These are phyloP conservation scores for Umbelopsis sp. DNA, from an alignment of 192 early-diverging fungal genomes.

Conservation along the genomic window DNA sequence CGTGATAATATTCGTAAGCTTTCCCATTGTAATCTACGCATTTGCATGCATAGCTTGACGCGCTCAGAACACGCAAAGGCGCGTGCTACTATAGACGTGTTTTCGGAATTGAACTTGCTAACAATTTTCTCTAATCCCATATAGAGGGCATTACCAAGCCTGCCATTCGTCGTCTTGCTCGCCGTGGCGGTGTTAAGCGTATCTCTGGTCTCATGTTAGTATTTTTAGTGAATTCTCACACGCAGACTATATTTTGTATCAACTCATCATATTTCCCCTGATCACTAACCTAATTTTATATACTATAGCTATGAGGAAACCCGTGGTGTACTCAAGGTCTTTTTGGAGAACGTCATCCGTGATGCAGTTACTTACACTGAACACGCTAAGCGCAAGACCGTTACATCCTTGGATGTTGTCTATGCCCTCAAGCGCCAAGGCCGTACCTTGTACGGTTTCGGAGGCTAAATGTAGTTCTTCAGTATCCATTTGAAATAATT, in stretches of 20 bases:
- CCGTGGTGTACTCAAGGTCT: conserved; percentile 94
- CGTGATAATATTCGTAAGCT: conserved; percentile 88
- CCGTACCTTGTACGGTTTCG: conserved; percentile 84
- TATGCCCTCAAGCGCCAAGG: conserved; percentile 99
- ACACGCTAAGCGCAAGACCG: conserved; percentile 99
- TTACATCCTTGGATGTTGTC: conserved; percentile 99
- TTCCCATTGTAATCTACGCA: not conserved
- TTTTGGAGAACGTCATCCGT: conserved; percentile 98
- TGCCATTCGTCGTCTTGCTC: conserved; percentile 94
- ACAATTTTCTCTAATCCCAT: not conserved
- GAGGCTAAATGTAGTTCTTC: conserved; percentile 47
- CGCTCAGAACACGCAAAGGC: not conserved
- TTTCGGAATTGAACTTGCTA: not conserved
- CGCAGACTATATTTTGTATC: not conserved
- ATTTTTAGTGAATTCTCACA: not conserved
- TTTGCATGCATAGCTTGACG: not conserved
- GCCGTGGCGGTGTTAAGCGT: conserved; percentile 99
- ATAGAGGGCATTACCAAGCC: conserved; percentile 41
- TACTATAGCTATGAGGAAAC: conserved; percentile 91
- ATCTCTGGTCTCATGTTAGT: conserved; percentile 83
- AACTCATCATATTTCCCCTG: not conserved
- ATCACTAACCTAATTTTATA: conserved; percentile 34
- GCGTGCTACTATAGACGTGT: not conserved
- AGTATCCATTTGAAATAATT: too few relatives aligned
- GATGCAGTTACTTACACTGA: conserved; percentile 98